These are phyloP conservation scores for Comarum palustre DNA, from an alignment of 306 rosid genomes.

Conservation along the genomic window DNA sequence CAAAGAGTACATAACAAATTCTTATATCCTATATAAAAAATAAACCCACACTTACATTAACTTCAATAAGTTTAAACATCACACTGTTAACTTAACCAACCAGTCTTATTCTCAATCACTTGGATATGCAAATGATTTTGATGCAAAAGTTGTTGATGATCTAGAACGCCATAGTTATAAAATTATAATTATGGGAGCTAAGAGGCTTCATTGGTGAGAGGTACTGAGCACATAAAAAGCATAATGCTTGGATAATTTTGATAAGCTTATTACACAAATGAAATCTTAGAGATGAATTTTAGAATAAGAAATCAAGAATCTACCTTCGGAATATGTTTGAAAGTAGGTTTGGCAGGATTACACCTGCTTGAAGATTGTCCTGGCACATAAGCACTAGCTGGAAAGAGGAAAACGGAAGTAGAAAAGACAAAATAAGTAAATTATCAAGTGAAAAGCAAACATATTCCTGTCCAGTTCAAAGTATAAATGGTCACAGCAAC, in stretches of 20 bases:
- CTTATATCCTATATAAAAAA: not conserved
- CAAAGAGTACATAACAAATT: not conserved
- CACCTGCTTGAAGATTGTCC: slow-evolving; percentile 60
- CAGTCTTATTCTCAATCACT: not conserved
- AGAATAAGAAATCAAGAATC: slow-evolving; percentile 28
- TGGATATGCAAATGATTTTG: not conserved
- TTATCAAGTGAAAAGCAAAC: slow-evolving; percentile 21
- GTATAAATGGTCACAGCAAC: slow-evolving; percentile 11
- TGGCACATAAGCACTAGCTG: slow-evolving; percentile 86
- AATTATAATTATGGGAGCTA: not conserved
- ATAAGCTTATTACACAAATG: not conserved
- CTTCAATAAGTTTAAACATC: not conserved
- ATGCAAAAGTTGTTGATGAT: not conserved
- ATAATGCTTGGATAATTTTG: not conserved
- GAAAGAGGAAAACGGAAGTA: slow-evolving; percentile 15
- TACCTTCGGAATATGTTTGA: slow-evolving; percentile 98
- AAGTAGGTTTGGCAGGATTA: slow-evolving; percentile 62
- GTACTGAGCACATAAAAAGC: not conserved
- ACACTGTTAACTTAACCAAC: not conserved
- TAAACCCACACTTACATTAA: not conserved
- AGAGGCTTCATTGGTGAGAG: not conserved
- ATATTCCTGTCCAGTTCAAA: not conserved
- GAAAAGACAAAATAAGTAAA: slow-evolving; percentile 9
- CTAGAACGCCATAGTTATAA: not conserved
- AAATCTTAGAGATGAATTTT: slow-evolving; percentile 14